These are phyloP conservation scores for Aspergillus sp. DNA, from an alignment of 2,329 filamentous ascomycete genomes.

Conservation along the genomic window DNA sequence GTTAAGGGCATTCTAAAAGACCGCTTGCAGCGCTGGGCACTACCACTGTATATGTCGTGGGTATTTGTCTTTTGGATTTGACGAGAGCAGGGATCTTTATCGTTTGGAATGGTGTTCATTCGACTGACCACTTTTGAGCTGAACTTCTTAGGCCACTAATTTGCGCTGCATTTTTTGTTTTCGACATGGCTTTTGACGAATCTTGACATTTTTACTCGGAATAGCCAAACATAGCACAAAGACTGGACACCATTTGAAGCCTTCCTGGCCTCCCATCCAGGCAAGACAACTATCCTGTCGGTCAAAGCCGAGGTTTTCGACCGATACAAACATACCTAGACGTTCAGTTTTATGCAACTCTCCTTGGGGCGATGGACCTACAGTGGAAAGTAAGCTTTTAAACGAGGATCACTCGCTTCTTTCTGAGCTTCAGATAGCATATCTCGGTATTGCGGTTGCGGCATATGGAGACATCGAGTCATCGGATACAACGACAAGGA, in stretches of 20 bases:
- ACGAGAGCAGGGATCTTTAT: neutral
- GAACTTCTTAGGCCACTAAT: neutral
- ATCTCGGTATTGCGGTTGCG: constrained; percentile 35
- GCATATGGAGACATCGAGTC: constrained; percentile 43
- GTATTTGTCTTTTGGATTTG: neutral
- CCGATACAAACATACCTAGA: constrained; percentile 45
- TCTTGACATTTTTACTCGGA: neutral
- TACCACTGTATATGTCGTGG: neutral
- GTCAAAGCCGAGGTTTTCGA: constrained; percentile 30
- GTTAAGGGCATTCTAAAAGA: neutral
- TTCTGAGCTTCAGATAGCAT: constrained; percentile 38
- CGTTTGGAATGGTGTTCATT: neutral
- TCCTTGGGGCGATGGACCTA: constrained; percentile 25
- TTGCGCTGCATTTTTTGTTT: neutral
- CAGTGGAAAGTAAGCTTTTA: constrained; percentile 49
- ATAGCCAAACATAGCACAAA: neutral
- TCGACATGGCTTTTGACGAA: neutral
- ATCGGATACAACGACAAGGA: constrained; percentile 47
- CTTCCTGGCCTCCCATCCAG: neutral
- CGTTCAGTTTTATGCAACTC: constrained; percentile 18
- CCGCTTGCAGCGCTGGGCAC: no score
- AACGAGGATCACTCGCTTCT: constrained; percentile 36
- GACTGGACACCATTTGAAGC: neutral
- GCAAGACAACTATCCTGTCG: neutral
- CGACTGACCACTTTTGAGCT: constrained; percentile 2